These are phyloP conservation scores for Leccinum subgranulosum DNA, from an alignment of 768 basidiomycete genomes.

Conservation along the genomic window DNA sequence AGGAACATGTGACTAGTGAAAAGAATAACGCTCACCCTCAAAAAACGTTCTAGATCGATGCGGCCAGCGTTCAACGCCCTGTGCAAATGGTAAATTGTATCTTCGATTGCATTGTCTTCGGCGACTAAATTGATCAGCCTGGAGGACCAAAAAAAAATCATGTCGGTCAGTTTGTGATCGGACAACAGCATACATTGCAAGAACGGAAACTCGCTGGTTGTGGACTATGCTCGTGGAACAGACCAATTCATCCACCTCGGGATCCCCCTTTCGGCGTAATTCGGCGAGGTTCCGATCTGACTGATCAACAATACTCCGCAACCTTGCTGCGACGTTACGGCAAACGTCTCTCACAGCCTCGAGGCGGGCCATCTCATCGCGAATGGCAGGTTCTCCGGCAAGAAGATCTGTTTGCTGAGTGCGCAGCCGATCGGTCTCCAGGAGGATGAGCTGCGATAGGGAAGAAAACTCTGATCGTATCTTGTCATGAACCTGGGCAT, in stretches of 20 bases:
- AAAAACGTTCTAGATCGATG: slow-evolving; percentile 91
- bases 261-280: slow-evolving; percentile 79
- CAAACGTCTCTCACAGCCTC: slow-evolving; percentile 94
- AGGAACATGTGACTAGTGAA: slow-evolving; percentile 15
- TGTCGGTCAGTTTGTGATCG: slow-evolving; percentile 15
- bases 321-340: slow-evolving; percentile 65
- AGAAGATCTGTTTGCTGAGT: slow-evolving; percentile 82
- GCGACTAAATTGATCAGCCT: slow-evolving; percentile 96
- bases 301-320: slow-evolving; percentile 57
- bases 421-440: slow-evolving; percentile 73
- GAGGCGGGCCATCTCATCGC: slow-evolving; percentile 93
- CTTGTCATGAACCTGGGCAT: slow-evolving; percentile 73
- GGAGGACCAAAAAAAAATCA: slow-evolving; percentile 1
- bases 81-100: slow-evolving; percentile 96
- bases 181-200: neutral
- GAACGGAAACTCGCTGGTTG: slow-evolving; percentile 67
- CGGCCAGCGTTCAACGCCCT: slow-evolving; percentile 87
- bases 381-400: slow-evolving; percentile 88
- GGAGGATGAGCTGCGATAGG: slow-evolving; percentile 57
- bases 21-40: slow-evolving; percentile 60
- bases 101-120: slow-evolving; percentile 98
- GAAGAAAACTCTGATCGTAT: slow-evolving; percentile 68
- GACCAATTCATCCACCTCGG: slow-evolving; percentile 93
- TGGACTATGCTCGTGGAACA: slow-evolving; percentile 95
- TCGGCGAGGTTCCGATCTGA: slow-evolving; percentile 76